Evolutionary conservation across 495 filamentous ascomycete genomes (phyloP), one percentile per base, ranked within the genome.

Genomic region (Trichoderma asperelloides): DNA sequence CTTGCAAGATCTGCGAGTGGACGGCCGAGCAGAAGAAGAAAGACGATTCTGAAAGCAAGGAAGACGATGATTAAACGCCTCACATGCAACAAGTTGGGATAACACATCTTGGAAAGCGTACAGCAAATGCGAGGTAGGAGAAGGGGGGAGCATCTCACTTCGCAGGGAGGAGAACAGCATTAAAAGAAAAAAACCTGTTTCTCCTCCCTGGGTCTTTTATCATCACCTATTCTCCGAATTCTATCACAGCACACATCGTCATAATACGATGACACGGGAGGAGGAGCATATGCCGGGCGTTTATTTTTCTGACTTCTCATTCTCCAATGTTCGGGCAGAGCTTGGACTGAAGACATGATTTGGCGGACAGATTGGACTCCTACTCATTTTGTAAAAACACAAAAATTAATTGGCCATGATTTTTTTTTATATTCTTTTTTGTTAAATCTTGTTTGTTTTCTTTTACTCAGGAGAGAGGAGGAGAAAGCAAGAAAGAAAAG

Each of bases 1-100:
- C 76, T 84, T 90, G 79, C 82, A 90, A 74, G 69, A 75, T 82
- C 89, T 68, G 77, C 80, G 77, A 86, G 74, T 79, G 81, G 76
- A 84, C 88, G 72, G 77, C 81, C 72, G 79, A 85, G 66, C 78
- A 86, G 63, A 80, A 77, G 63, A 69, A 72, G 64, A 78, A 78
- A 68, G 70, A 72, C 66, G 69, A 78, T 23, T 66, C 74, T 63
- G 71, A 76, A 67, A 70, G 77, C 47, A 73, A 78, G 25, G 71
- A 78, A 65, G 76, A 78, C 68, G 79, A 79, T 68, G 72, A 74
- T 64, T 66, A 39, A 51, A 66, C 5, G 4, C 9, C n/a, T n/a
- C n/a, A n/a, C n/a, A n/a, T n/a, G n/a, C n/a, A n/a, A 60, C 12
- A 5, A 6, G 9, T 8, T 9, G 21, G 23, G 0, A 51, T 21